Base-by-base conservation (phyloP, 129 eudicot genomes). In the Flaveria bidentis region DNA sequence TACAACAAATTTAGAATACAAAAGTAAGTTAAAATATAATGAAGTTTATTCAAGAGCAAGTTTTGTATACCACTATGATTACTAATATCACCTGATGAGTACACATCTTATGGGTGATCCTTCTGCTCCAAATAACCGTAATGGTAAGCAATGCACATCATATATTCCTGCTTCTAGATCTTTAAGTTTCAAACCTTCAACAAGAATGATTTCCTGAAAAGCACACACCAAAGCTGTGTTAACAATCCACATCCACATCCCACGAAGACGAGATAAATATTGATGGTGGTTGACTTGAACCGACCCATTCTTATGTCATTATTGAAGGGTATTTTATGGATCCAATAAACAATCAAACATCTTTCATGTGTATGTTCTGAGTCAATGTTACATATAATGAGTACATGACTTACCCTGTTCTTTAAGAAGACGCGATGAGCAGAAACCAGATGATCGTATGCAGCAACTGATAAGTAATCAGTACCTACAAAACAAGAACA, bases 381-480 rank as follows among this genome's bases (percentile, higher is more conserved):
- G 61, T 56, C 17, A 46, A 72, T 36, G 17, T 46, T 47, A 47
- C 4, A 5, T 15, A 41, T 44, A 17, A 51, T 47, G 60, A 39
- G 63, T 65, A 65, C 45, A 23, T 25, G 22, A 8, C 90, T 86
- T 83, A 94, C 98, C 83, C 91, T 85, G 85, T 84, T 78, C 80
- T 91, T 53, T 23, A 91, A 88, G 75, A 94, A 86, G 71, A 94
- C 96, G 47, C 86, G 96, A 85, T 94, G 98, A 80, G 97, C 36
- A 86, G 97, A 80, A 74, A 81, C 52, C 67, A 82, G 46, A 62
- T 82, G 76, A 57, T 72, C 97, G 70, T 70, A 87, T 39, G 96
- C 91, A 67, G 97, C 97, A 71, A 80, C 98, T 51, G 97, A 94
- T 82, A 94, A 83, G 89, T 94, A 94, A 80, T 94, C 98, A 69